Conservation (phyloP, 768 basidiomycete species). For the Pulveroboletus sp. region DNA sequence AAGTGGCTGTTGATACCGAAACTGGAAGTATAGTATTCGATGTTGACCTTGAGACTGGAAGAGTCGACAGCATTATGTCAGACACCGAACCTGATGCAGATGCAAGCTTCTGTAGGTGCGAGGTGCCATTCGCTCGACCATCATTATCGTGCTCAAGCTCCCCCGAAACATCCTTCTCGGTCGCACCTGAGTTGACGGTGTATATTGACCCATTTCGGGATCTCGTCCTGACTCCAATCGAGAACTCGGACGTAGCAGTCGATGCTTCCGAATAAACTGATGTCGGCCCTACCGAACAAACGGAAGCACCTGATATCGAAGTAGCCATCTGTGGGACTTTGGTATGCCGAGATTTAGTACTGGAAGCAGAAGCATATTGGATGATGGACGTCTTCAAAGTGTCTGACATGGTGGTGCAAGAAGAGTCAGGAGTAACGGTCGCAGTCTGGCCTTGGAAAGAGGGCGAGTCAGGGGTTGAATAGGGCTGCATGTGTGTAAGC, state of each 20-base stretch:
- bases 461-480: conserved; percentile 15
- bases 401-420: conserved; percentile 1
- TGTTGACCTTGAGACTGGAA: conserved; percentile 12
- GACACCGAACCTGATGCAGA: conserved; percentile 7
- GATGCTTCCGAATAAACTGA: conserved; percentile 27
- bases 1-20: conserved; percentile 14
- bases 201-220: conserved; percentile 14
- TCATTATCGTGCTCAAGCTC: conserved; percentile 8
- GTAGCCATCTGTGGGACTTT: conserved; percentile 17
- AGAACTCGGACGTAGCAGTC: conserved; percentile 22
- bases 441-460: conserved; percentile 10
- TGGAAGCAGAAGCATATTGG: neutral
- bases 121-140: conserved; percentile 4
- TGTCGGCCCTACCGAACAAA: conserved; percentile 24
- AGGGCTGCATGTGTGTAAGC: conserved; percentile 13
- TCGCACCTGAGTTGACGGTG: conserved; percentile 9
- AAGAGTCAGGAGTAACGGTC: neutral
- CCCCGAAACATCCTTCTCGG: conserved; percentile 15
- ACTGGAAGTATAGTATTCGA: conserved; percentile 6
- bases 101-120: neutral
- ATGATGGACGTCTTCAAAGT: neutral
- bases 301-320: conserved; percentile 28
- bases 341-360: conserved; percentile 10
- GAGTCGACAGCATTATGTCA: neutral
- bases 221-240: conserved; percentile 5